These are phyloP conservation scores for Zygosaccharomyces sapae DNA, from an alignment of 1,139 yeast species.

Conservation along the genomic window DNA sequence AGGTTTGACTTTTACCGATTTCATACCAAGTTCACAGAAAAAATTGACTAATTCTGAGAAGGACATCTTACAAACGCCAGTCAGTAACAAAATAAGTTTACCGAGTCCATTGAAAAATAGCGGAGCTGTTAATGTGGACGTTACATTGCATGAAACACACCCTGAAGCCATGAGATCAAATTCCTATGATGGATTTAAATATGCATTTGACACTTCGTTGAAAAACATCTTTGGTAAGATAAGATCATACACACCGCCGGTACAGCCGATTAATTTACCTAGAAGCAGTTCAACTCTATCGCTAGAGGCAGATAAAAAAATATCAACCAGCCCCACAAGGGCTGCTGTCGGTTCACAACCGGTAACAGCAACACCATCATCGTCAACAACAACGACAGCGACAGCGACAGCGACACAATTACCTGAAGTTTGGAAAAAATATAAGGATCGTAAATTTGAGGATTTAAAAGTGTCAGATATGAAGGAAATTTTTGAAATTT, in stretches of 20 bases:
- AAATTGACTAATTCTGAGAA: slow-evolving; percentile 18
- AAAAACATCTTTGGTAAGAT: slow-evolving; percentile 31
- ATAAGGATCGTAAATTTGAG: too few species aligned
- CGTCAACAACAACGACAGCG: too few species aligned
- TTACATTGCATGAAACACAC: slow-evolving; percentile 8
- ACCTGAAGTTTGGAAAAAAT: slow-evolving; percentile 23
- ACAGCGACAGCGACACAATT: background rate
- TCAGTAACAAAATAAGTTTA: slow-evolving; percentile 20
- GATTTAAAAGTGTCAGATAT: too few species aligned
- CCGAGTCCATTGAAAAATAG: slow-evolving; percentile 13
- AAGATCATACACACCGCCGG: slow-evolving; percentile 33
- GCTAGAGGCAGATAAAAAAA: slow-evolving; percentile 11
- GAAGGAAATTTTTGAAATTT: too few species aligned
- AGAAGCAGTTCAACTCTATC: slow-evolving; percentile 17
- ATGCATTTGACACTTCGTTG: slow-evolving; percentile 31
- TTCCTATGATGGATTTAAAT: slow-evolving; percentile 28
- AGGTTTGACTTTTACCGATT: slow-evolving; percentile 43
- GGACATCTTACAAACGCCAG: slow-evolving; percentile 17
- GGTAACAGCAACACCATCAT: too few species aligned
- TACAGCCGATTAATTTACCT: slow-evolving; percentile 12
- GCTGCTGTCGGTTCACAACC: background rate
- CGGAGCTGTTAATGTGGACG: background rate
- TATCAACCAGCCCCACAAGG: slow-evolving; percentile 1
- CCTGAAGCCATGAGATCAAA: slow-evolving; percentile 19
- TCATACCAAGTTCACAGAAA: slow-evolving; percentile 33